Conservation (phyloP, 768 basidiomycete genomes). For the Hericium coralloides region DNA sequence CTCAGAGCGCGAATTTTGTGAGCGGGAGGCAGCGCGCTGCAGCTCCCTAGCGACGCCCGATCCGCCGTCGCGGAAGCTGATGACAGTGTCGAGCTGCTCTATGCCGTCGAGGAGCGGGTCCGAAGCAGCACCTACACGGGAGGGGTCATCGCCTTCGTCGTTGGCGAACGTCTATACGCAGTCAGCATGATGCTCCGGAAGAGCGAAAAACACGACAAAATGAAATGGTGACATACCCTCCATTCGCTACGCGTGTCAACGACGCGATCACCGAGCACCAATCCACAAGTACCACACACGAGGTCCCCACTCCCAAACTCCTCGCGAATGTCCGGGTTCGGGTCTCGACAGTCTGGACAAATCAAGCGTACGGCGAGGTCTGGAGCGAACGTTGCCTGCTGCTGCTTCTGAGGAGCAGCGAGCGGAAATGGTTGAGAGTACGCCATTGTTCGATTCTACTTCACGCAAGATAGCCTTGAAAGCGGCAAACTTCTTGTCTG, state of each 20-base stretch:
- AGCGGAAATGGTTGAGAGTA: conserved; percentile 63
- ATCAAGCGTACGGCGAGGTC: conserved; percentile 85
- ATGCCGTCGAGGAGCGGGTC: conserved; percentile 92
- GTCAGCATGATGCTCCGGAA: conserved; percentile 14
- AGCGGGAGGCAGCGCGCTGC: conserved; percentile 84
- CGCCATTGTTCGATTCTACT: conserved; percentile 8
- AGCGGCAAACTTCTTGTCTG: not conserved
- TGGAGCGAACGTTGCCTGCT: conserved; percentile 60
- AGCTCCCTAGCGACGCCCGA: conserved; percentile 88
- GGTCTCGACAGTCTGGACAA: conserved; percentile 92
- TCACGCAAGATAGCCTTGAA: not conserved
- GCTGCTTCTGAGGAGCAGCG: conserved; percentile 45
- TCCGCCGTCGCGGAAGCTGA: conserved; percentile 92
- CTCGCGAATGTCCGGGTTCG: conserved; percentile 91
- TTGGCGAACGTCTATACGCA: conserved; percentile 90
- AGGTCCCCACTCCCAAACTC: conserved; percentile 97
- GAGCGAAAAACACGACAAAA: conserved; percentile 9
- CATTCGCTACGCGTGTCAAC: conserved; percentile 99
- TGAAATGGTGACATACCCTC: conserved; percentile 54
- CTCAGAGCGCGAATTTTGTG: conserved; percentile 70
- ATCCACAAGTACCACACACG: conserved; percentile 87
- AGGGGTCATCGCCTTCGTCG: conserved; percentile 98
- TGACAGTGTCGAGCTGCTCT: conserved; percentile 90
- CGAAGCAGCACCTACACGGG: conserved; percentile 95
- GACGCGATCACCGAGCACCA: conserved; percentile 92